These are phyloP conservation scores for Fusarium decemcellulare DNA, from an alignment of 2,329 filamentous ascomycete genomes.

Conservation along the genomic window DNA sequence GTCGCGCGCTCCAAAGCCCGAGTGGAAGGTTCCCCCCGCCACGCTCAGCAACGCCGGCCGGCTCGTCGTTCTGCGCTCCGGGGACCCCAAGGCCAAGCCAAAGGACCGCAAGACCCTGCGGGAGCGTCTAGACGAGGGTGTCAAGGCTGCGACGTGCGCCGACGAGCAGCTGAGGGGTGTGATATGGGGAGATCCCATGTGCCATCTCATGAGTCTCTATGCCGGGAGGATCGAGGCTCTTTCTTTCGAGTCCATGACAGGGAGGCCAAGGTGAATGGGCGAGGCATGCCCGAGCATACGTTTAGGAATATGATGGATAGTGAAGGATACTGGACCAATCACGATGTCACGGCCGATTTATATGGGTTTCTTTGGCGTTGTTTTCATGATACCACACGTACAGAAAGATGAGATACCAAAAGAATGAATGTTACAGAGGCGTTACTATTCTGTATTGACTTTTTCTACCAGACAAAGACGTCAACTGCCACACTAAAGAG, in stretches of 20 bases:
- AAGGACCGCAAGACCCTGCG: constrained; percentile 63
- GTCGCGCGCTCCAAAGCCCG: constrained; percentile 50
- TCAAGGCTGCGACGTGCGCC: constrained; percentile 77
- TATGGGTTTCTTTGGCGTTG: constrained; percentile 16
- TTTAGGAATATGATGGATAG: constrained; percentile 22
- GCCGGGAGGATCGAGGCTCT: constrained; percentile 78
- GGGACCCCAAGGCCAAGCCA: constrained; percentile 53
- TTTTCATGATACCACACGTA: constrained; percentile 25
- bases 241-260: constrained; percentile 70
- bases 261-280: constrained; percentile 17
- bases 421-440: constrained; percentile 15
- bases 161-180: constrained; percentile 79
- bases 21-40: constrained; percentile 77
- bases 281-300: neutral
- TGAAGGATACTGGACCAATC: neutral
- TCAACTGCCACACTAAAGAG: too few species aligned
- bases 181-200: constrained; percentile 86
- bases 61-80: constrained; percentile 75
- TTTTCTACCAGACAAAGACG: neutral
- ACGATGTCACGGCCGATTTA: neutral
- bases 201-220: constrained; percentile 86
- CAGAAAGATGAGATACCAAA: constrained; percentile 25
- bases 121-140: constrained; percentile 68
- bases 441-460: neutral
- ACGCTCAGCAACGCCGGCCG: constrained; percentile 79